Evolutionary conservation across 805 yeast species (phyloP), one percentile per base, ranked within the genome.

Genomic region (Deakozyma indianensis): DNA sequence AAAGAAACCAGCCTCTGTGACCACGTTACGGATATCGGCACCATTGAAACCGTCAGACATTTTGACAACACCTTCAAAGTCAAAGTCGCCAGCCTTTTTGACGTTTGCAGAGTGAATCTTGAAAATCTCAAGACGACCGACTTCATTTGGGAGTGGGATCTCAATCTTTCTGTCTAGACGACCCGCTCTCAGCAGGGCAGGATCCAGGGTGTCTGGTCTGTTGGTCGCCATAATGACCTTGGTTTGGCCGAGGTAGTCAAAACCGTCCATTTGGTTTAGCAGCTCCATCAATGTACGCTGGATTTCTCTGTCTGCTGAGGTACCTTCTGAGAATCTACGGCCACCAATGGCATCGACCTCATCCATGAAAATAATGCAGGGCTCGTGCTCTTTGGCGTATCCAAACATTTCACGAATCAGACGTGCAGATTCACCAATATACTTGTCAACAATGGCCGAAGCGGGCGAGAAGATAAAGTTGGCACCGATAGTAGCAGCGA

Each of bases 11-110:
- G 96, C 96, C 68, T 90, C 98, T n/a, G 98, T 90, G 27, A 88
- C 75, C 48, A 92, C 95, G 62, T 90, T 90, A 64, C 98, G 79
- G 56, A 90, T 81, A 73, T 90, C 98, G 3, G 97, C 97, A 69
- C 98, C 98, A 65, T 90, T 90, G 68, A 92, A 92, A 1, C 97
- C 97, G 66, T 90, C 98, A 64, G 94, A 83, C 97, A 92, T 92
- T 69, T 92, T 92, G 35, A 90, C 97, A 28, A 86, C 83, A 15
- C 96, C 94, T 67, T 92, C 97, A 57, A 85, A 87, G 68, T 92
- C 98, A 63, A 92, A 83, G 54, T 92, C 97, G 51, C 98, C 98
- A 51, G 79, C 82, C 61, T 90, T 90, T 48, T 82, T 74, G 40
- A 90, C 92, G 48, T 80, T 77, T 18, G 85, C 64, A 1, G 95